A percentile compares a stretch with the other conserved stretches of the same genome.
phyloP scores from a whole-genome alignment of 2,329 filamentous ascomycete species.

The Cercospora canescens region DNA sequence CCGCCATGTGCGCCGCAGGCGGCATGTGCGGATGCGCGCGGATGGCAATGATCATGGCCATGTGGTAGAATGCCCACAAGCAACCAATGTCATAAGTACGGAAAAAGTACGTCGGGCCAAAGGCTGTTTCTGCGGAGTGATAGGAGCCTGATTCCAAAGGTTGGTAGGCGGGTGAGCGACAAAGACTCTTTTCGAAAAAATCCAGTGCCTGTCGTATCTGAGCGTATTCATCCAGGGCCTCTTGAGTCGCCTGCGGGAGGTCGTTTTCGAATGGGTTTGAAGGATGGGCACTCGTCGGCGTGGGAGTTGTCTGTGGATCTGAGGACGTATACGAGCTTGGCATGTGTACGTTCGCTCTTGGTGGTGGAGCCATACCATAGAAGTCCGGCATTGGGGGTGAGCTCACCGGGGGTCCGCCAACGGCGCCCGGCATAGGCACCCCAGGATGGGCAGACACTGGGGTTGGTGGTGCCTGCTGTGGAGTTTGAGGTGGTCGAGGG shows the following conservation, averaged over 20 bases:
- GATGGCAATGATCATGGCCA: constrained; percentile 79
- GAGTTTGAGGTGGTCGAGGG: constrained; percentile 36
- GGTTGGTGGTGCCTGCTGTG: constrained; percentile 17
- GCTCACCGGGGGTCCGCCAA: not conserved
- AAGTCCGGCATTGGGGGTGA: constrained; percentile 46
- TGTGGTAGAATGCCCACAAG: constrained; percentile 85
- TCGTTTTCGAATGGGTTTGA: constrained; percentile 54
- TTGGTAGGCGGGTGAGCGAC: constrained; percentile 65
- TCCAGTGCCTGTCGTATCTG: constrained; percentile 71
- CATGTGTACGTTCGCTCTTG: constrained; percentile 41
- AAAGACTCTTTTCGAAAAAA: constrained; percentile 64
- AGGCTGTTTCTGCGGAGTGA: constrained; percentile 66
- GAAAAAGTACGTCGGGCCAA: constrained; percentile 79
- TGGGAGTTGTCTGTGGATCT: constrained; percentile 17
- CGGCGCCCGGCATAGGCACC: constrained; percentile 1
- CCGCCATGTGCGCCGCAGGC: no score
- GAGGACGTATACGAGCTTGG: constrained; percentile 42
- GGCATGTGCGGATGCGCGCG: constrained; percentile 88
- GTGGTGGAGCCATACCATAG: constrained; percentile 53
- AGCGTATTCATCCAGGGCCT: constrained; percentile 78
- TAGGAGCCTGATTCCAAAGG: constrained; percentile 69
- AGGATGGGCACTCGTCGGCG: constrained; percentile 29
- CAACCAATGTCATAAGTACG: constrained; percentile 84
- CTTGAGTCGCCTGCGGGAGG: constrained; percentile 63
- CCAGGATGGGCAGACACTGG: constrained; percentile 18